A percentile compares a stretch with the other conserved stretches of the same genome.
Evolutionary conservation across 2,329 filamentous ascomycete genomes (phyloP).

Genomic region (Ophiostoma piceae): DNA sequence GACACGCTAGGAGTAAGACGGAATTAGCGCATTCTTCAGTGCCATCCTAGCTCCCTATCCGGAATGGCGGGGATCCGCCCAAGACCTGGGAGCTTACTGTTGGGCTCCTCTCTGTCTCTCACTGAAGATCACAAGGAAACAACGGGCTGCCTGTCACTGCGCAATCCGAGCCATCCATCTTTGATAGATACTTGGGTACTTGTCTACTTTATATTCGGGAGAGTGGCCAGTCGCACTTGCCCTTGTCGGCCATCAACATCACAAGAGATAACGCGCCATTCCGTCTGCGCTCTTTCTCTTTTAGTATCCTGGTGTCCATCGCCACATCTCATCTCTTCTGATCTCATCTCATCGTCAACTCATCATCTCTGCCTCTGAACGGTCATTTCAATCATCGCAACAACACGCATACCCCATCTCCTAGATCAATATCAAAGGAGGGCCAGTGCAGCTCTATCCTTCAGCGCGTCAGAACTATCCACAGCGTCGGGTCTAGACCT

Average conservation of each 20-base stretch:
- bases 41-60: not conserved
- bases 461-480: not conserved
- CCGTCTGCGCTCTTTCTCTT: not conserved
- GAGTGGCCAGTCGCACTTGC: not conserved
- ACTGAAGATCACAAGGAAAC: not conserved
- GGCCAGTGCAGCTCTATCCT: not conserved
- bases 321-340: not conserved
- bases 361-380: not conserved
- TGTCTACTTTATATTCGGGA: not conserved
- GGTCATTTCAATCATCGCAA: not conserved
- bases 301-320: not conserved
- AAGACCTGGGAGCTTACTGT: conserved; percentile 1
- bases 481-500: not conserved
- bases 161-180: not conserved
- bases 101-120: not conserved
- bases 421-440: not conserved
- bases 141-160: not conserved
- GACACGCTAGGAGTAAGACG: not conserved
- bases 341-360: not conserved
- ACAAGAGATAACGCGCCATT: not conserved
- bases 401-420: not conserved
- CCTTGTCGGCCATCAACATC: not conserved
- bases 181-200: not conserved
- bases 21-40: not conserved
- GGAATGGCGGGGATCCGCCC: conserved; percentile 1